These are phyloP conservation scores for Eragrostis nindensis DNA, from an alignment of 176 grass and related monocot species.

Conservation along the genomic window DNA sequence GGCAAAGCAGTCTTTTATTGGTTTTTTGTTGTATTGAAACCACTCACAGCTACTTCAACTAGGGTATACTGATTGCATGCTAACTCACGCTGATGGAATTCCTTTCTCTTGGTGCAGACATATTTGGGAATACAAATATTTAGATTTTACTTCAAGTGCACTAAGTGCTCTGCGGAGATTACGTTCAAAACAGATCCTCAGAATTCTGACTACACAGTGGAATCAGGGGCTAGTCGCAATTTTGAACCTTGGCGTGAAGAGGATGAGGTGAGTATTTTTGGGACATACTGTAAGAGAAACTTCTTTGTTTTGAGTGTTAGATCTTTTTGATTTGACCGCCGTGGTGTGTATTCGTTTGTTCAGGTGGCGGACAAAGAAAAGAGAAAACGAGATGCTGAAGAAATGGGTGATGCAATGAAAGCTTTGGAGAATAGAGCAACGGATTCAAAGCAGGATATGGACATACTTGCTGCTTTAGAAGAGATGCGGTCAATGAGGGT, in stretches of 20 bases:
- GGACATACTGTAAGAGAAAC: slow-evolving; percentile 6
- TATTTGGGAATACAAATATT: slow-evolving; percentile 85
- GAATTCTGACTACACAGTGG: slow-evolving; percentile 79
- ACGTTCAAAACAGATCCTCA: slow-evolving; percentile 87
- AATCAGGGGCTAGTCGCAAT: slow-evolving; percentile 74
- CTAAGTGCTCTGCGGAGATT: slow-evolving; percentile 79
- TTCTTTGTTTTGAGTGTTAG: slow-evolving; percentile 11
- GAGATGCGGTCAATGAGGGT: slow-evolving; percentile 70
- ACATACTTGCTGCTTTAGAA: slow-evolving; percentile 61
- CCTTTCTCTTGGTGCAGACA: slow-evolving; percentile 37
- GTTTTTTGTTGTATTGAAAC: slow-evolving; percentile 22
- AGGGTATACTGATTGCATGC: slow-evolving; percentile 23
- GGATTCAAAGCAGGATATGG: slow-evolving; percentile 66
- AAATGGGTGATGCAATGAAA: slow-evolving; percentile 85
- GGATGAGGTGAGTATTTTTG: slow-evolving; percentile 54
- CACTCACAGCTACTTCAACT: not conserved
- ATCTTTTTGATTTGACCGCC: slow-evolving; percentile 30
- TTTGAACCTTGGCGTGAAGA: slow-evolving; percentile 78
- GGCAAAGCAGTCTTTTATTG: not conserved
- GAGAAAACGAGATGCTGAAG: slow-evolving; percentile 69
- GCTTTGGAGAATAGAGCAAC: slow-evolving; percentile 57
- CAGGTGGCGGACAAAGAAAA: slow-evolving; percentile 67
- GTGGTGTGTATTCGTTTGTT: not conserved
- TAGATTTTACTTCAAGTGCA: slow-evolving; percentile 84
- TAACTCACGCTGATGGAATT: slow-evolving; percentile 15